phyloP scores from a whole-genome alignment of 805 yeast genomes.

The Sugiyamaella marilandica region DNA sequence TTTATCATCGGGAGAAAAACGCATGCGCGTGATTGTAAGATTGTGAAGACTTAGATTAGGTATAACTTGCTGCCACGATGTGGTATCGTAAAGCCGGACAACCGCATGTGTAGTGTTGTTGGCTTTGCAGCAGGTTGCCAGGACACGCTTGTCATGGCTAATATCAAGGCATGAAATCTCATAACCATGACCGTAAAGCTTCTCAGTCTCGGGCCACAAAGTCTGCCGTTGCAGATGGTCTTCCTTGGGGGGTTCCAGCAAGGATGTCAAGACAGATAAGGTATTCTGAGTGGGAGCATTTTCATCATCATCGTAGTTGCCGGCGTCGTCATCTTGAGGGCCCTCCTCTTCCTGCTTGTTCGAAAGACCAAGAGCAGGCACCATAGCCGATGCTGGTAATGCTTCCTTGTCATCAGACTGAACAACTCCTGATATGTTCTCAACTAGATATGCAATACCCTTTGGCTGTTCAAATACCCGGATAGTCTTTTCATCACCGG shows the following conservation, averaged over 20 bases:
- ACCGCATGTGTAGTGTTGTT: slow-evolving; percentile 82
- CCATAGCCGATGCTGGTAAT: slow-evolving; percentile 78
- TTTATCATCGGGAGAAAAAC: slow-evolving; percentile 64
- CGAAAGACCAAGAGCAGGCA: slow-evolving; percentile 91
- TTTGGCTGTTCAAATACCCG: slow-evolving; percentile 86
- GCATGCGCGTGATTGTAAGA: slow-evolving; percentile 78
- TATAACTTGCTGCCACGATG: slow-evolving; percentile 56
- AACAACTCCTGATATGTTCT: slow-evolving; percentile 46
- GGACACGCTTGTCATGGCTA: slow-evolving; percentile 53
- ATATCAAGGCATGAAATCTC: slow-evolving; percentile 79
- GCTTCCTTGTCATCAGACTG: slow-evolving; percentile 26
- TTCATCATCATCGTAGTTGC: slow-evolving; percentile 38
- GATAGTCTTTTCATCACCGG: slow-evolving; percentile 91
- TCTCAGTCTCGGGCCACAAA: slow-evolving; percentile 91
- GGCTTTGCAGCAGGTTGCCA: slow-evolving; percentile 91
- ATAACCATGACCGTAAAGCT: slow-evolving; percentile 95
- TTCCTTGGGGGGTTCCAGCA: slow-evolving; percentile 71
- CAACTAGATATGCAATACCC: slow-evolving; percentile 61
- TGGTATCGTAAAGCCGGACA: slow-evolving; percentile 64
- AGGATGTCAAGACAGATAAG: slow-evolving; percentile 26
- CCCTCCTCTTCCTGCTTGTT: slow-evolving; percentile 69
- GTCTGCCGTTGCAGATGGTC: slow-evolving; percentile 89
- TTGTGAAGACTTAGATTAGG: slow-evolving; percentile 64
- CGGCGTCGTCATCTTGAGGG: slow-evolving; percentile 39
- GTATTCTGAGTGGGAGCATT: slow-evolving; percentile 22